Evolutionary conservation across 148 eudicot species (phyloP).

Genomic region (Rhododendron williamsianum): DNA sequence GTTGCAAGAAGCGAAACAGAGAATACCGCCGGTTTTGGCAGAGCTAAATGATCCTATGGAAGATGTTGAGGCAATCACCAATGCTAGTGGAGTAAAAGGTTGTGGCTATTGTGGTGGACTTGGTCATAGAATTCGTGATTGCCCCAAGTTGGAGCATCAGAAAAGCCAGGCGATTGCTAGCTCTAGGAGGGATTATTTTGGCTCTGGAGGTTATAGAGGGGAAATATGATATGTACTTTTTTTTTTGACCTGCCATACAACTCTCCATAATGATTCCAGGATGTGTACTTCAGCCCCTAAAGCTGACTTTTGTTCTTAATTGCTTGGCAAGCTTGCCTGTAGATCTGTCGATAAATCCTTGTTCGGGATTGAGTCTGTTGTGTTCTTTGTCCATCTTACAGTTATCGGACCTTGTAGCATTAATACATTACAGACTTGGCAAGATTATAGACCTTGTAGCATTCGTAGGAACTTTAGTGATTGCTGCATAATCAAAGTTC

Average conservation of each 20-base stretch:
- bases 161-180: conserved; percentile 61
- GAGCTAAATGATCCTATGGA: conserved; percentile 80
- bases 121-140: conserved; percentile 69
- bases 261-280: too few species aligned
- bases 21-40: conserved; percentile 80
- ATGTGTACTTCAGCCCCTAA: not conserved
- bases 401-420: not conserved
- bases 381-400: not conserved
- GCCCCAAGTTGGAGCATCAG: conserved; percentile 85
- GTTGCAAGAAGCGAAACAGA: conserved; percentile 85
- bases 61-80: conserved; percentile 53
- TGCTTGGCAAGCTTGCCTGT: not conserved
- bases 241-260: not conserved
- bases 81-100: conserved; percentile 65
- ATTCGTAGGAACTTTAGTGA: too few species aligned
- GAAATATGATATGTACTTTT: conserved; percentile 45
- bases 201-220: conserved; percentile 83
- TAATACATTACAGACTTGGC: too few species aligned
- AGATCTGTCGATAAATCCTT: not conserved
- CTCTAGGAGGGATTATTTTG: conserved; percentile 72
- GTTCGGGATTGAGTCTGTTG: not conserved
- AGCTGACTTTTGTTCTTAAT: not conserved
- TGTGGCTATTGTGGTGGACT: conserved; percentile 89
- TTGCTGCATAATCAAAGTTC: too few species aligned
- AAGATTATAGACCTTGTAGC: too few species aligned